Base-by-base conservation (phyloP, 805 yeast species). In the Middelhovenomyces tepae region DNA sequence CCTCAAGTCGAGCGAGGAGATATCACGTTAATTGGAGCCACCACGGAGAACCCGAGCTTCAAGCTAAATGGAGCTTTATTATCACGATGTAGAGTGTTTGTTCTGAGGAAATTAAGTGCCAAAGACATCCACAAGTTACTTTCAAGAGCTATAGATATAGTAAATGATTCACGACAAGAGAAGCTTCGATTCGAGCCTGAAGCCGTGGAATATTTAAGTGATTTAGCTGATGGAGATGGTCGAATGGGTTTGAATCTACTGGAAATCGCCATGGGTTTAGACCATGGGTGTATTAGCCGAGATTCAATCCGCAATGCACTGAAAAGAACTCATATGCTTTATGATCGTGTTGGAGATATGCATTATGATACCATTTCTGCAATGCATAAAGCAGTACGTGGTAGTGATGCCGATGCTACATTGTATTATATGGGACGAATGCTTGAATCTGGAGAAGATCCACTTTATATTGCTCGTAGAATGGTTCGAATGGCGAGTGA, bases 331-430 rank as follows among this genome's bases (percentile, higher is more conserved):
- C 69, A 69, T 32, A 64, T 73, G 56, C 59, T 77, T 45, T 87
- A 89, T 51, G 97, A 91, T 54, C 66, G 83, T 29, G 76, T 74
- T 21, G 96, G 96, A 1, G 98, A 91, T 46, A 73, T 75, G 4
- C 98, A 91, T 54, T 91, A 91, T 55, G 99, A 91, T 53, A 74
- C 94, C 1, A 91, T 91, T 5, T 82, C 94, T 9, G 98, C 98
- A 1, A 81, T 91, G 44, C 99, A 91, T 59, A 91, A 91, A 50
- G 73, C 94, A 0, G 72, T 91, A 0, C 66, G 99, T 37, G 99
- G 99, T 0, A 71, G 83, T 0, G 78, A 89, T 47, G 78, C 87
- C 0, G 84, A 91, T 59, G 97, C 96, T 0, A 78, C 97, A 0
- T 59, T 91, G 39, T 87, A 77, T 53, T 91, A 91, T 50, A 59